phyloP scores from a whole-genome alignment of 805 yeast genomes.

The Ogataea populi-albae region DNA sequence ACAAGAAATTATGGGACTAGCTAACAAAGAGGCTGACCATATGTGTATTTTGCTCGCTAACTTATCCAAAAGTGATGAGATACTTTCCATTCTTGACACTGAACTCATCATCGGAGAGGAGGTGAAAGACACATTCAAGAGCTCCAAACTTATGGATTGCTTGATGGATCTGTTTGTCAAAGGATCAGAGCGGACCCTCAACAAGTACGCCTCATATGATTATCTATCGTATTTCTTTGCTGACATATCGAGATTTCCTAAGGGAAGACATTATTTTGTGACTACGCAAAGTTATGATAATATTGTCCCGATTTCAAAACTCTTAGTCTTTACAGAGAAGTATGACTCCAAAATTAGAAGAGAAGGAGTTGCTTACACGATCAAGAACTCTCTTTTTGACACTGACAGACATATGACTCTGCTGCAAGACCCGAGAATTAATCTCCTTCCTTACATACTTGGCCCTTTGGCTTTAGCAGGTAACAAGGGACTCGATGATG shows the following conservation, averaged over 20 bases:
- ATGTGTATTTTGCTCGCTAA: conserved; percentile 83
- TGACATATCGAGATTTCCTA: conserved; percentile 73
- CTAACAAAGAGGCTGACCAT: conserved; percentile 71
- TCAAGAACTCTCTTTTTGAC: conserved; percentile 86
- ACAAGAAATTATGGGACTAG: conserved; percentile 48
- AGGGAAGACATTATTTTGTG: conserved; percentile 76
- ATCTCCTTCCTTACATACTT: conserved; percentile 76
- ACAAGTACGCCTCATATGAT: conserved; percentile 72
- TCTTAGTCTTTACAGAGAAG: conserved; percentile 78
- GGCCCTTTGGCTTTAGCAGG: conserved; percentile 75
- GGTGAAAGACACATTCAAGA: conserved; percentile 52
- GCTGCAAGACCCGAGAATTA: conserved; percentile 58
- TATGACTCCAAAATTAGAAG: conserved; percentile 77
- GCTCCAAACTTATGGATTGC: conserved; percentile 65
- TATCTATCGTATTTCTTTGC: conserved; percentile 87
- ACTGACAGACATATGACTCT: conserved; percentile 61
- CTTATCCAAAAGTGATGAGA: conserved; percentile 71
- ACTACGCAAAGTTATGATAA: conserved; percentile 69
- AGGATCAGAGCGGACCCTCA: conserved; percentile 70
- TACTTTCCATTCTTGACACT: conserved; percentile 49
- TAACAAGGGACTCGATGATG: conserved; percentile 59
- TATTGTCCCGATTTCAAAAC: conserved; percentile 76
- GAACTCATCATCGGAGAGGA: conserved; percentile 31
- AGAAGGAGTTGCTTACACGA: conserved; percentile 89
- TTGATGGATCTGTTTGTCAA: conserved; percentile 86